Base-by-base conservation (phyloP, 768 basidiomycete species). In the Rubroboletus satanas region DNA sequence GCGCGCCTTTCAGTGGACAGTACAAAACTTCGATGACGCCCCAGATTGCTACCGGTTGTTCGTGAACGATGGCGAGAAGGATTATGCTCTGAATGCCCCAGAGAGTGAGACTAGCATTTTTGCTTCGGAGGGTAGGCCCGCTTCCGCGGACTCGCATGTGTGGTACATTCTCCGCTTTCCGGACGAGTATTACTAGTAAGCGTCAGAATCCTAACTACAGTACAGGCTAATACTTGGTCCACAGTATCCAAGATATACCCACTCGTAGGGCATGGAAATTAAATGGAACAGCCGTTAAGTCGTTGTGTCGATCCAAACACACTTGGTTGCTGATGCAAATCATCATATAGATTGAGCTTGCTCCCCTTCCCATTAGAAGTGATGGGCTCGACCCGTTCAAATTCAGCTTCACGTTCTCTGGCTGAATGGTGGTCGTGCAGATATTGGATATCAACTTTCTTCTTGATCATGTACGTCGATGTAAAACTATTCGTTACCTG, bases 11-110 rank as follows among this genome's bases (percentile, higher is more conserved):
- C 31, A 58, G 56, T 58, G 57, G 56, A 58, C 45, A 10, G 38
- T 58, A 3, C 57, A 58, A 46, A 46, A 31, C 33, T 45, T 57
- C 9, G 55, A 58, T 29, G 1, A 46, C 26, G 47, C 38, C 5
- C 55, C 45, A 2, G 33, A 46, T 57, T 57, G 45, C 44, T 58
- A 58, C 11, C 55, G 55, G 28, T 26, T 57, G 26, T 57, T 57
- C 43, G 47, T 57, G 23, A 56, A 41, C 38, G 48, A 57, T 26
- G 55, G 56, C n/a, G 14, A 36, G 10, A 57, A 23, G 28, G 55
- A 57, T 42, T 57, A 56, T 17, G 48, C 43, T 21, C 28, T 57
- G 36, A 18, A 17, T 12, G 43, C 28, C 15, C 6, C 37, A 28
- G 48, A 50, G 12, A 21, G 41, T 18, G 12, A 15, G 23, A 21